phyloP scores from a whole-genome alignment of 1,284 basidiomycete genomes.

The Flammula alnicola region DNA sequence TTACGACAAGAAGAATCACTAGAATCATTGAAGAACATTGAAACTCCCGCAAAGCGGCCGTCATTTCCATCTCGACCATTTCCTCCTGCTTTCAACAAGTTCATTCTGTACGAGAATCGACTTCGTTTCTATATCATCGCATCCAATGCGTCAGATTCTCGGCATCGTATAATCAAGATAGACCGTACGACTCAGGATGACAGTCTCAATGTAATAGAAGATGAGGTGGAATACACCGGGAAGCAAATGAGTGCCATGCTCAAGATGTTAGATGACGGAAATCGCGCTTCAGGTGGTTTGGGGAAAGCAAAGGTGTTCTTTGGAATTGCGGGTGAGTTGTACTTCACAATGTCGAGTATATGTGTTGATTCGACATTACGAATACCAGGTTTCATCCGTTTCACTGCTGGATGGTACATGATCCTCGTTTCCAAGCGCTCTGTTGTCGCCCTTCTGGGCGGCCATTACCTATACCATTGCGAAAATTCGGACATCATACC shows the following conservation, averaged over 20 bases:
- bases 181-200: conserved; percentile 82
- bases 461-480: conserved; percentile 97
- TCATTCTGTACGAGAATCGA: conserved; percentile 89
- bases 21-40: conserved; percentile 5
- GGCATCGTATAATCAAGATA: conserved; percentile 90
- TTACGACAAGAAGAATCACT: not conserved
- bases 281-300: conserved; percentile 86
- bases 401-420: conserved; percentile 94
- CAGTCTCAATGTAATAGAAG: conserved; percentile 75
- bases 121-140: conserved; percentile 89
- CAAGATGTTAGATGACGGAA: conserved; percentile 95
- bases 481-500: conserved; percentile 90
- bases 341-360: no score
- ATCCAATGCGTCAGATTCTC: conserved; percentile 82
- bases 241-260: conserved; percentile 90
- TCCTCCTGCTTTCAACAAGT: conserved; percentile 75
- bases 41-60: not conserved
- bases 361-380: not conserved
- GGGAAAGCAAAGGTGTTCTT: conserved; percentile 84
- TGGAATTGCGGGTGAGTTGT: conserved; percentile 76
- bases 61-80: conserved; percentile 14
- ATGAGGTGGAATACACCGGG: conserved; percentile 85
- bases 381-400: conserved; percentile 81
- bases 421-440: conserved; percentile 89
- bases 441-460: conserved; percentile 92